Base-by-base conservation (phyloP, 2,329 filamentous ascomycete species). In the Trichoderma koningii region DNA sequence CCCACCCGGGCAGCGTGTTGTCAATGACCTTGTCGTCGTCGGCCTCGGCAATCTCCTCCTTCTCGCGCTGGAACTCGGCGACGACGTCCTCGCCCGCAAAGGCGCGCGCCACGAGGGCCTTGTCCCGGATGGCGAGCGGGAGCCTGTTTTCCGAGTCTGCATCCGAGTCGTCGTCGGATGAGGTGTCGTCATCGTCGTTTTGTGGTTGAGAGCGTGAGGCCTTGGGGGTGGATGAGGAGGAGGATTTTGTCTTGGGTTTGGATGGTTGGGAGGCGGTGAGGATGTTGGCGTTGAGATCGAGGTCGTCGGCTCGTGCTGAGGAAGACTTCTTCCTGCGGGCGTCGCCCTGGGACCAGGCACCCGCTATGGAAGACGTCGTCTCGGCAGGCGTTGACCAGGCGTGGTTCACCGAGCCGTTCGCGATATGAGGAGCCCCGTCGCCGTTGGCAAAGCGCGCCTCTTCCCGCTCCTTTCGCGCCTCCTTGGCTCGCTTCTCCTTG, bases 1-100 rank as follows among this genome's bases (percentile, higher is more conserved):
- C 95, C 95, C 95, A 99, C 52, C 95, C 95, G 0, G 93, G 93
- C 6, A 99, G 83, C n/a, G 91, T 90, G 69, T 89, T 90, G 74
- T 94, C 92, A 34, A 93, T 79, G 64, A 92, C 81, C 77, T 95
- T 90, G 73, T 96, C 91, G 70, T 90, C 92, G 76, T 97, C 93
- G 19, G 91, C 90, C 34, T 86, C 83, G 19, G 87, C 85, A 1
- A 85, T 81, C 56, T 87, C 85, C 17, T 82, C 83, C 79, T 98
- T 98, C 74, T 98, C 93, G 44, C 83, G 83, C 65, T 86, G 85
- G 73, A 98, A 99, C 45, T 93, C 88, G 52, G 85, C 86, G 9
- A 90, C 87, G 1, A 96, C 91, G 74, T 97, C 91, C 53, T 93
- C 93, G 48, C 92, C 93, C 2, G 93, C 94, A 76, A 99, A 97